Conservation (phyloP, 768 basidiomycete genomes). For the Agaricus subrufescens region DNA sequence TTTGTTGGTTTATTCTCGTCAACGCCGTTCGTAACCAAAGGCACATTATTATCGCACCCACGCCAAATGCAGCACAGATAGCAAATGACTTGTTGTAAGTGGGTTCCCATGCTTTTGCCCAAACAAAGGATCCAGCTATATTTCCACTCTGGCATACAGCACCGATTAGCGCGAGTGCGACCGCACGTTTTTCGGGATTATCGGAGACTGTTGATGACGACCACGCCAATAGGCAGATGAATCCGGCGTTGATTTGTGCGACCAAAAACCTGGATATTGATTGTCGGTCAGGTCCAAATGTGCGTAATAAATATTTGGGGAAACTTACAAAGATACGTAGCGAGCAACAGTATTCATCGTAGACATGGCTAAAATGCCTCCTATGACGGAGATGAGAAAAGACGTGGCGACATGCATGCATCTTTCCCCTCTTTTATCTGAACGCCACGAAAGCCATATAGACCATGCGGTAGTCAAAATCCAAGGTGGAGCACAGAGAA, state of each 20-base stretch:
- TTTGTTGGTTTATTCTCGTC: constrained; percentile 31
- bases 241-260: constrained; percentile 70
- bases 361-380: constrained; percentile 59
- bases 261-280: constrained; percentile 56
- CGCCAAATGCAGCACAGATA: constrained; percentile 62
- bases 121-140: constrained; percentile 76
- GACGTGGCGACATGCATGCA: constrained; percentile 60
- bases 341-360: constrained; percentile 59
- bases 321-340: constrained; percentile 57
- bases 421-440: constrained; percentile 67
- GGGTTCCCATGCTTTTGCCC: constrained; percentile 68
- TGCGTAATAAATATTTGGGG: too few species aligned
- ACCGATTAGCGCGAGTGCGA: constrained; percentile 82
- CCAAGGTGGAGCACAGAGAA: constrained; percentile 59
- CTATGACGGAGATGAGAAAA: constrained; percentile 55
- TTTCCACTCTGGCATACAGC: constrained; percentile 81
- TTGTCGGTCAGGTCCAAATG: too few species aligned
- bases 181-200: constrained; percentile 81
- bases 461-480: constrained; percentile 54
- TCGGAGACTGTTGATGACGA: constrained; percentile 42
- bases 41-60: constrained; percentile 44
- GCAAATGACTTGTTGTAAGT: constrained; percentile 66
- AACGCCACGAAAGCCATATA: constrained; percentile 58
- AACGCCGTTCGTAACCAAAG: constrained; percentile 46
- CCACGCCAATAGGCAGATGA: constrained; percentile 60